A percentile compares a stretch with the other conserved stretches of the same genome.
phyloP scores from a whole-genome alignment of 2,329 filamentous ascomycete species.

The Trematosphaeria pertusa region DNA sequence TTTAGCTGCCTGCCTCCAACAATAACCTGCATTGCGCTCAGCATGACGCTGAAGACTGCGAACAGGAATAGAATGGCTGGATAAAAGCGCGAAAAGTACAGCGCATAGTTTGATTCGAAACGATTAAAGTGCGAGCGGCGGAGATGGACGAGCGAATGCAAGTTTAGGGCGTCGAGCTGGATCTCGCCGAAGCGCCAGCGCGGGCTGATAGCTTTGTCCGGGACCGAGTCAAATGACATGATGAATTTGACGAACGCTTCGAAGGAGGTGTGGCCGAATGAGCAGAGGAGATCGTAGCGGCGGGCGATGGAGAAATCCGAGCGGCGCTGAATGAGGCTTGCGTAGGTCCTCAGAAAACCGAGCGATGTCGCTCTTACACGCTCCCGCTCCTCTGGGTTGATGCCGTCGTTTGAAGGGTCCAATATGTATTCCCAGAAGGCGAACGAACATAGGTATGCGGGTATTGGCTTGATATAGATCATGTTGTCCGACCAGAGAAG shows the following conservation, averaged over 20 bases:
- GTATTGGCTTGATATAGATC: conserved; percentile 27
- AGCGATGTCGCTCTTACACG: conserved; percentile 11
- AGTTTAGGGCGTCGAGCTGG: conserved; percentile 27
- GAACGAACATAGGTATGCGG: conserved; percentile 21
- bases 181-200: conserved; percentile 27
- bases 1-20: conserved; percentile 17
- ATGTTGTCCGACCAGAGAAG: conserved; percentile 25
- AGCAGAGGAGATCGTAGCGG: conserved; percentile 14
- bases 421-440: conserved; percentile 30
- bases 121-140: conserved; percentile 26
- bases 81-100: conserved; percentile 27
- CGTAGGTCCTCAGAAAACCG: conserved; percentile 27
- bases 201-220: conserved; percentile 10
- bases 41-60: conserved; percentile 23
- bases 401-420: conserved; percentile 13
- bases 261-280: conserved; percentile 10
- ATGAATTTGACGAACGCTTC: conserved; percentile 24
- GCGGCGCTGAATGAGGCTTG: conserved; percentile 19
- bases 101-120: conserved; percentile 22
- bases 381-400: conserved; percentile 15
- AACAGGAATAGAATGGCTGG: conserved; percentile 27
- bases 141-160: conserved; percentile 23
- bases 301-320: conserved; percentile 27
- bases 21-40: conserved; percentile 33
- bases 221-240: conserved; percentile 18